A percentile compares a stretch with the other conserved stretches of the same genome.
phyloP scores from a whole-genome alignment of 1,139 yeast species.

The Martiniozyma asiatica region DNA sequence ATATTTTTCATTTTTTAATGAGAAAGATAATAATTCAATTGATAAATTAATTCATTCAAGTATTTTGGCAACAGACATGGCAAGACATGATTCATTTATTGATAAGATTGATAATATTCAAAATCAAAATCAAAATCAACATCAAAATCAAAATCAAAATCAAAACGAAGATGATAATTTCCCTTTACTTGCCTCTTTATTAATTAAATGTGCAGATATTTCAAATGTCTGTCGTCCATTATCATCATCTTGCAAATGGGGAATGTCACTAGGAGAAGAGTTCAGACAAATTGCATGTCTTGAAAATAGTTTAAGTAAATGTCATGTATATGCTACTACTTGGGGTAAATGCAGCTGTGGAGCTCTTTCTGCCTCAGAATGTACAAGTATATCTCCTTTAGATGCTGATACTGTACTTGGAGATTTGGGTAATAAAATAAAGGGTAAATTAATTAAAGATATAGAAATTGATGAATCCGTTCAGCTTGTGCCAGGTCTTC shows the following conservation, averaged over 20 bases:
- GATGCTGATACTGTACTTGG: conserved; percentile 4
- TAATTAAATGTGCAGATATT: conserved; percentile 89
- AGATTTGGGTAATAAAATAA: conserved; percentile 4
- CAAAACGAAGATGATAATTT: conserved; percentile 12
- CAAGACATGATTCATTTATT: conserved; percentile 70
- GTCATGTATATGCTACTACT: neutral
- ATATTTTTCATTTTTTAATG: conserved; percentile 6
- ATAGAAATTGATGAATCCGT: conserved; percentile 29
- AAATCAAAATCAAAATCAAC: too few species aligned
- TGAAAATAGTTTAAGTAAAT: conserved; percentile 24
- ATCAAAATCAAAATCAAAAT: too few species aligned
- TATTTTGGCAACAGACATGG: conserved; percentile 85
- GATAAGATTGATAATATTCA: conserved; percentile 26
- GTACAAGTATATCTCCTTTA: neutral
- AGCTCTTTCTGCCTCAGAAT: neutral
- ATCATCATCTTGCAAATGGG: conserved; percentile 76
- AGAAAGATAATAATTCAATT: conserved; percentile 1
- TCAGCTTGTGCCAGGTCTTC: conserved; percentile 35
- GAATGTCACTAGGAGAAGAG: conserved; percentile 62
- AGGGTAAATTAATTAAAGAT: conserved; percentile 7
- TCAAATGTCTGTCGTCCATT: conserved; percentile 82
- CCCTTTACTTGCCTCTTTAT: conserved; percentile 44
- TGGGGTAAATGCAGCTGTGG: conserved; percentile 16
- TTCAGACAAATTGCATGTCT: conserved; percentile 55
- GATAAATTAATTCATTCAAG: conserved; percentile 6